Base-by-base conservation (phyloP, 1,139 yeast genomes). In the Meyerozyma smithsonii region DNA sequence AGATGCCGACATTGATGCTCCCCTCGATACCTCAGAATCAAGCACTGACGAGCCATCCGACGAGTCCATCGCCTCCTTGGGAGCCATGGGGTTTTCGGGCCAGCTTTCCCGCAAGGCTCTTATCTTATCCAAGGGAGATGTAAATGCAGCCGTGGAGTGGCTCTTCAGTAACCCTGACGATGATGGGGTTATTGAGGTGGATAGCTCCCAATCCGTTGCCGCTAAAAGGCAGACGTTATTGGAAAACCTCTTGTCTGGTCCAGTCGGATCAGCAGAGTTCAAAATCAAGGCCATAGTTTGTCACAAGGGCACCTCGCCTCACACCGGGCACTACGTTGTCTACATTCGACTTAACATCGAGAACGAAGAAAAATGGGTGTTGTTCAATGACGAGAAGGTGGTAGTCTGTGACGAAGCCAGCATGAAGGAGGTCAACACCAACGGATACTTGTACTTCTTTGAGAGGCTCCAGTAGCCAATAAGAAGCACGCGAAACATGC, bases 321-420 rank as follows among this genome's bases (percentile, higher is more conserved):
- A 92, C 46, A 88, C 97, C 0, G 98, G 98, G 0, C 99, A 92
- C 59, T 92, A 92, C 58, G 97, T 94, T 32, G 90, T 84, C 0
- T 92, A 85, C 53, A 70, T 89, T 36, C 77, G 77, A 47, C 50
- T 56, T 24, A 41, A 57, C 0, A 61, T 70, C 1, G 69, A 69
- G 4, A 69, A 64, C 1, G 61, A 61, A 35, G 62, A 53, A n/a
- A 66, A 69, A 42, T 90, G 97, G 97, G 83, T 85, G 0, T 66
- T 92, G 43, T 92, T 81, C 65, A 92, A 92, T 53, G 99, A 92
- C 58, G 99, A 92, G 55, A 90, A 89, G 59, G 96, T 92, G 10
- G 95, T 87, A 7, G 63, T 73, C 17, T 84, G 87, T 20, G 82
- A 77, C 23, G 84, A 78, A 12, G 62, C 61, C 24, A 81, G 77